A percentile compares a stretch with the other conserved stretches of the same genome.
These are phyloP conservation scores for Pleurotus tuber-regium DNA, from an alignment of 768 basidiomycete genomes.

Conservation along the genomic window DNA sequence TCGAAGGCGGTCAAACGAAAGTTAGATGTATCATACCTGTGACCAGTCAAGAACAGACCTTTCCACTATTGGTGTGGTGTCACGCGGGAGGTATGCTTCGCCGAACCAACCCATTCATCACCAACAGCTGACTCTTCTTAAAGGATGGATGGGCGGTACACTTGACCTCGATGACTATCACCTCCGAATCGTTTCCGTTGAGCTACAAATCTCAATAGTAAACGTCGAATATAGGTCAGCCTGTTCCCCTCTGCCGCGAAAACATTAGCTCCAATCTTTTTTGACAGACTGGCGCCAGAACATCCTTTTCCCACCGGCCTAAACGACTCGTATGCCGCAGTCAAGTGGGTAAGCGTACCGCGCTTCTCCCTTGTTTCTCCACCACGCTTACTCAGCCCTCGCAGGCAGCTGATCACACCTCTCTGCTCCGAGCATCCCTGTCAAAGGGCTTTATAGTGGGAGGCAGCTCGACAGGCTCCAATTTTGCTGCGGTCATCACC, in stretches of 20 bases:
- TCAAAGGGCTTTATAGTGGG: conserved; percentile 22
- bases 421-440: conserved; percentile 12
- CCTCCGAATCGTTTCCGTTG: conserved; percentile 15
- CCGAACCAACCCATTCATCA: too few species aligned
- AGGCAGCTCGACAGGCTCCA: conserved; percentile 22
- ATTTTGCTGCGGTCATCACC: conserved; percentile 18
- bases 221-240: conserved; percentile 14
- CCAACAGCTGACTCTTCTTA: not conserved
- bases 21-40: conserved; percentile 9
- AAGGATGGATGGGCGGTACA: conserved; percentile 10
- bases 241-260: not conserved
- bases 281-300: conserved; percentile 21
- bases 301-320: conserved; percentile 19
- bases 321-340: conserved; percentile 19
- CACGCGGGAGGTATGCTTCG: conserved; percentile 12
- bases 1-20: conserved; percentile 6
- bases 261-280: not conserved
- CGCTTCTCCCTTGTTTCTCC: conserved; percentile 12
- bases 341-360: conserved; percentile 23
- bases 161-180: conserved; percentile 17
- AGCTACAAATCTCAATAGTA: conserved; percentile 17
- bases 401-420: not conserved
- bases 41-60: not conserved
- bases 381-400: not conserved
- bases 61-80: conserved; percentile 10